A percentile compares a stretch with the other conserved stretches of the same genome.
phyloP scores from a whole-genome alignment of 495 filamentous ascomycete genomes.

The Talaromyces ruber region DNA sequence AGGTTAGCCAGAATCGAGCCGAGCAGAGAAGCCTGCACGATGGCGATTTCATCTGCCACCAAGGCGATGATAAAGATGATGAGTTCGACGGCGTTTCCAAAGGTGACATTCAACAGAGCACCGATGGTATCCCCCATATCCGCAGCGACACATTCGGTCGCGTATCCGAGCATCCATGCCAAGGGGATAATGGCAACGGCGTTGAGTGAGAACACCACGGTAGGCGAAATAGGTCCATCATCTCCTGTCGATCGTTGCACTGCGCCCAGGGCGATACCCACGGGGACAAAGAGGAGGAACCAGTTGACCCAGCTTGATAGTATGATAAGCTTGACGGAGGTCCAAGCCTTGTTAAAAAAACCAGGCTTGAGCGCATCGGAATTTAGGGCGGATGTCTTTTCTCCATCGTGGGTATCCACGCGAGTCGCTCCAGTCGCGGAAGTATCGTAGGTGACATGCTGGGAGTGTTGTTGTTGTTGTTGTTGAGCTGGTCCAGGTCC shows the following conservation, averaged over 20 bases:
- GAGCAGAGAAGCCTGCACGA: conserved; percentile 81
- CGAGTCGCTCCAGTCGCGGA: neutral
- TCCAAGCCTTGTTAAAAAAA: conserved; percentile 38
- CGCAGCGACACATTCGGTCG: conserved; percentile 73
- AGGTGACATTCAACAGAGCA: conserved; percentile 77
- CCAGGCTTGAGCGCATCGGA: conserved; percentile 29
- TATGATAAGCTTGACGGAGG: conserved; percentile 44
- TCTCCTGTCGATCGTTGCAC: conserved; percentile 19
- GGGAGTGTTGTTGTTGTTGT: neutral
- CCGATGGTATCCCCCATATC: conserved; percentile 74
- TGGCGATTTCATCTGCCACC: conserved; percentile 70
- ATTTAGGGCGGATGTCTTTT: conserved; percentile 11
- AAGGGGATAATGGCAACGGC: conserved; percentile 77
- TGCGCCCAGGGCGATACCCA: conserved; percentile 60
- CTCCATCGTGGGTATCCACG: conserved; percentile 7
- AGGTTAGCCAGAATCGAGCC: conserved; percentile 86
- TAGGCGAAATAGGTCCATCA: conserved; percentile 20
- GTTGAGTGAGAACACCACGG: conserved; percentile 68
- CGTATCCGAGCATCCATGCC: conserved; percentile 68
- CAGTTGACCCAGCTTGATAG: conserved; percentile 69
- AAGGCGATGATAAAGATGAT: conserved; percentile 73
- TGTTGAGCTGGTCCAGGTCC: neutral
- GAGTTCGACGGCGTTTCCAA: conserved; percentile 83
- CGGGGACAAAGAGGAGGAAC: conserved; percentile 70
- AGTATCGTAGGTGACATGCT: neutral